Conservation (phyloP, 1,284 basidiomycete species). For the Porogramme epimiltina region DNA sequence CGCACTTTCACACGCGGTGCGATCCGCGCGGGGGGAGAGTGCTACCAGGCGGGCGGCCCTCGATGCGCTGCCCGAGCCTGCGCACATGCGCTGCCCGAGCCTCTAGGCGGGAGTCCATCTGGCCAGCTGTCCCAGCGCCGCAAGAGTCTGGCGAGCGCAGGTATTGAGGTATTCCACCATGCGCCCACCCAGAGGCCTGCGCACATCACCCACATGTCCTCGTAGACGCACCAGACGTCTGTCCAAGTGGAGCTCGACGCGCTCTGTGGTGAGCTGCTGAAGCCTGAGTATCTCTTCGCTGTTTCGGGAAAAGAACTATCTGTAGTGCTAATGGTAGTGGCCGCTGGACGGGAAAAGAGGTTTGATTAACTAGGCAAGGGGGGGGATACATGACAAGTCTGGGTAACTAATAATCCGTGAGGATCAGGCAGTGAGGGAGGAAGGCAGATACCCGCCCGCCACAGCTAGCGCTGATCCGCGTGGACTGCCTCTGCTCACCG, state of each 20-base stretch:
- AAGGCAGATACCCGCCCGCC: too few species aligned
- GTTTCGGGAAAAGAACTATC: too few species aligned
- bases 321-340: too few species aligned
- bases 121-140: conserved; percentile 46
- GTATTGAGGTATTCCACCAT: conserved; percentile 42
- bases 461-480: too few species aligned
- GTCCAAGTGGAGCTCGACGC: conserved; percentile 55
- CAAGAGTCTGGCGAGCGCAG: conserved; percentile 46
- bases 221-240: conserved; percentile 79
- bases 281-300: too few species aligned
- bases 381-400: too few species aligned
- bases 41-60: conserved; percentile 42
- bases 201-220: conserved; percentile 79
- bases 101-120: conserved; percentile 53
- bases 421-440: too few species aligned
- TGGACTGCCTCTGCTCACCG: too few species aligned
- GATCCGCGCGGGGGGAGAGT: conserved; percentile 15
- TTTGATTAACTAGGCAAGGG: too few species aligned
- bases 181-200: conserved; percentile 78
- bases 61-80: conserved; percentile 68
- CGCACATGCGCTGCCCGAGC: conserved; percentile 47
- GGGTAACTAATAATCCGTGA: too few species aligned
- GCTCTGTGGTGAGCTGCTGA: conserved; percentile 15
- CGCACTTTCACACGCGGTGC: conserved; percentile 21
- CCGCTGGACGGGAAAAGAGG: too few species aligned